Evolutionary conservation across 371 early-diverging fungal species (phyloP), one percentile per base, ranked within the genome.

Genomic region (Zychaea mexicana): DNA sequence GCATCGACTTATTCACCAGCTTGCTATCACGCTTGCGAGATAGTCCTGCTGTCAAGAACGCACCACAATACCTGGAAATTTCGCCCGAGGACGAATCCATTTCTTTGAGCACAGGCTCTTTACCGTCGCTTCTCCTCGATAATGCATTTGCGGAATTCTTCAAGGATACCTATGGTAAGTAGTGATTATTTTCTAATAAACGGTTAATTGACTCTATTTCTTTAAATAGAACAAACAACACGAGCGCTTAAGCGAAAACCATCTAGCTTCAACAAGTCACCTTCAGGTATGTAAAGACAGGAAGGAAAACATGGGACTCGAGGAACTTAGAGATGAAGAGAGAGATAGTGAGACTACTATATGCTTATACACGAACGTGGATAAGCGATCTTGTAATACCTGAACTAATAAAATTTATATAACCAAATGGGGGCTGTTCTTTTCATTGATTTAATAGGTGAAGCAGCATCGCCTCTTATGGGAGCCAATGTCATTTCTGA

Each of bases 1-100:
- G 97, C 6, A 89, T 96, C 21, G 98, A 97, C 70, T 89, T 92
- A 49, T 92, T 94, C 64, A 82, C 86, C 36, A 90, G 90, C 38
- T 86, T 90, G 24, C 78, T 96, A 10, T 87, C 91, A 49, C 91
- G 96, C 17, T 82, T 96, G 49, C 86, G 94, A 42, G 96, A 96
- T 60, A 86, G 93, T 17, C 81, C 87, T 60, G 87, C 87, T 45
- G 88, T 95, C 68, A 91, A 92, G 47, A 88, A 88, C 19, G 88
- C 89, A 0, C 79, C 85, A 2, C 84, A 82, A 33, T 85, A 87
- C 47, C 65, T 89, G 64, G 78, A 84, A 64, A 88, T 90, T 42
- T 67, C 79, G 57, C 57, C 79, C 61, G 69, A 81, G 65, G 77
- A 75, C 22, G 81, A 85, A 57, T 63, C 75, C 26, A 67, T 75